These are phyloP conservation scores for Melastoma malabathricum DNA, from an alignment of 345 rosid genomes.

Conservation along the genomic window DNA sequence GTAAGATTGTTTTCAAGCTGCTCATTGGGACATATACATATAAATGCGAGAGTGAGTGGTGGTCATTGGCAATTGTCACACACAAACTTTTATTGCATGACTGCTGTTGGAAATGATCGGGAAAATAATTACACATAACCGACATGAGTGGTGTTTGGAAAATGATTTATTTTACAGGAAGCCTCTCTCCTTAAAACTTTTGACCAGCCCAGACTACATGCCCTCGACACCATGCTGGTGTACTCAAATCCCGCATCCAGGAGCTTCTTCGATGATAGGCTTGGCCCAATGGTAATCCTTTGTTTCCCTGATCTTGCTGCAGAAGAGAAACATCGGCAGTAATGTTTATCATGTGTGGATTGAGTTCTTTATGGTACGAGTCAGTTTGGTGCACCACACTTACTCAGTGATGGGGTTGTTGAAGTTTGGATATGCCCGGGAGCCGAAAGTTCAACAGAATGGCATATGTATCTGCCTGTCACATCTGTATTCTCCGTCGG, in stretches of 20 bases:
- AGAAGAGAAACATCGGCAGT: not conserved
- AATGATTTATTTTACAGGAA: too few species aligned
- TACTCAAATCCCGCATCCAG: conserved; percentile 29
- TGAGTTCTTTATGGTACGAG: not conserved
- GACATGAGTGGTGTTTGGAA: too few species aligned
- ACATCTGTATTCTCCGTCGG: not conserved
- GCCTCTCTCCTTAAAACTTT: not conserved
- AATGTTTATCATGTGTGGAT: too few species aligned
- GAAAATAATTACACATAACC: too few species aligned
- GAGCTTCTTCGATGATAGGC: conserved; percentile 32
- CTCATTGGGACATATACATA: too few species aligned
- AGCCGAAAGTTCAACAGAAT: not conserved
- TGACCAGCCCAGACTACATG: conserved; percentile 2
- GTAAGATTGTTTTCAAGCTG: too few species aligned
- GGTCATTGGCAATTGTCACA: too few species aligned
- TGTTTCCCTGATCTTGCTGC: conserved; percentile 1
- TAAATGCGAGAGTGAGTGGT: too few species aligned
- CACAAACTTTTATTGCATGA: too few species aligned
- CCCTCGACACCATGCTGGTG: conserved; percentile 16
- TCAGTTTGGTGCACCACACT: not conserved
- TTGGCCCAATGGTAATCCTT: not conserved
- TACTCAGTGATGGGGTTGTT: not conserved
- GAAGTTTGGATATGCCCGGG: not conserved
- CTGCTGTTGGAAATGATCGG: too few species aligned
- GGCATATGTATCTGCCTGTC: conserved; percentile 1